These are phyloP conservation scores for Knufia petricola DNA, from an alignment of 2,329 filamentous ascomycete genomes.

Conservation along the genomic window DNA sequence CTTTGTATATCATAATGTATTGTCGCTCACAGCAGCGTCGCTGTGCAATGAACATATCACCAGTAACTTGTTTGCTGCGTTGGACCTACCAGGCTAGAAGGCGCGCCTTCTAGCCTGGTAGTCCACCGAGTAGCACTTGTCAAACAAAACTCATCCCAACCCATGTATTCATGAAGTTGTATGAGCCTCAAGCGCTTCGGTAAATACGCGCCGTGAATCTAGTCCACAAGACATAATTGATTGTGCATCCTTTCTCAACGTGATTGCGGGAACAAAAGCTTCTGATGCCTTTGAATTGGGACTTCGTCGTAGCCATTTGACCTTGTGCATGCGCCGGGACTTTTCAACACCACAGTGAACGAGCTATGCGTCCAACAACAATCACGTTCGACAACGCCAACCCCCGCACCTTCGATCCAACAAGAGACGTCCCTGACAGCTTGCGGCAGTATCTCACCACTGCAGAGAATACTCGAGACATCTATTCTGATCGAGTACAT, in stretches of 20 bases:
- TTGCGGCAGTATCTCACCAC: slow-evolving; percentile 22
- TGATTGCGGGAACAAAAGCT: no score
- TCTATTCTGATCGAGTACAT: background rate
- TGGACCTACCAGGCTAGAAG: background rate
- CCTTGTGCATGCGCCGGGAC: background rate
- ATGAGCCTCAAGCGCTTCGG: no score
- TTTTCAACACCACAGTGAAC: background rate
- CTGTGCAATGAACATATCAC: background rate
- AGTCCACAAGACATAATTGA: no score
- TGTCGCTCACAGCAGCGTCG: background rate
- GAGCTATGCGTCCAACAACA: slow-evolving; percentile 1
- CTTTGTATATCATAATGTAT: slow-evolving; percentile 4
- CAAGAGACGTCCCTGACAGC: slow-evolving; percentile 1
- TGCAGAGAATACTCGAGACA: slow-evolving; percentile 28
- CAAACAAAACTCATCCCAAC: no score
- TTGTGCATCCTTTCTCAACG: no score
- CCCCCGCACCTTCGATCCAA: background rate
- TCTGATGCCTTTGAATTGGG: background rate
- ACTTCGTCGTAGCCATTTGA: background rate
- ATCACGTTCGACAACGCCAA: background rate
- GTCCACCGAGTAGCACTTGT: no score
- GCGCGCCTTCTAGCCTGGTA: no score
- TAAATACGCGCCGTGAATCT: no score
- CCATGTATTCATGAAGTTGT: no score
- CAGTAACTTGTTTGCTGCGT: background rate